Evolutionary conservation across 2,329 filamentous ascomycete genomes (phyloP), one percentile per base, ranked within the genome.

Genomic region (Verticillium zaregamsianum): DNA sequence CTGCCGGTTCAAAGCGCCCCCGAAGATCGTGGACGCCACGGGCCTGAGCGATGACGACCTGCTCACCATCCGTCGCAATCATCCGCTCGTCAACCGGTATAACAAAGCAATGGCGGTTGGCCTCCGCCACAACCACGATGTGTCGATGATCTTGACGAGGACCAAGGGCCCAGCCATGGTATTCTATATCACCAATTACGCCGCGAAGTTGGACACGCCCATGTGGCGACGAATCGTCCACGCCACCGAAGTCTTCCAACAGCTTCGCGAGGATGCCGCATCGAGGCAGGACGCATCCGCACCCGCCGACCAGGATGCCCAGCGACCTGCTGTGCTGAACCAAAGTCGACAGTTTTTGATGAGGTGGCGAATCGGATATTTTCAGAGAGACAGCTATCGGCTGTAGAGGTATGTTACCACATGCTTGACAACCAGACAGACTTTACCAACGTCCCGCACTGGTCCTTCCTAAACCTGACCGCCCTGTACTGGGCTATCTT

Each of bases 1-100:
- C 14, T 66, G 61, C 23, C 57, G 63, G 7, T 66, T 66, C 32
- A 54, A 58, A 9, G 63, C 60, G 1, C 63, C 65, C 4, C 65
- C 57, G 60, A 63, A 56, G 37, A 2, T 61, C n/a, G 56, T 63
- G 1, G 54, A 63, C n/a, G 31, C 33, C 7, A 49, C 40, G 5
- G 6, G 17, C 4, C 49, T 64, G 9, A 61, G 58, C 20, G 55
- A 32, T 1, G 60, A 59, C 33, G 60, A 58, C 2, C 28, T 64
- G 23, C 56, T 64, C 15, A 17, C 45, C 20, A 56, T 63, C 7
- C 55, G 54, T 15, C 28, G 61, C n/a, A 49, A 17, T 5, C 57
- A 63, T 33, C 9, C 14, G 25, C 39, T 64, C 37, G 57, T 62
- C 8, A 64, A 64, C 32, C 62, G 60, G 23, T 62, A 57, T 25